Evolutionary conservation across 805 yeast species (phyloP).

Genomic region (Tetrapisispora namnaoensis): DNA sequence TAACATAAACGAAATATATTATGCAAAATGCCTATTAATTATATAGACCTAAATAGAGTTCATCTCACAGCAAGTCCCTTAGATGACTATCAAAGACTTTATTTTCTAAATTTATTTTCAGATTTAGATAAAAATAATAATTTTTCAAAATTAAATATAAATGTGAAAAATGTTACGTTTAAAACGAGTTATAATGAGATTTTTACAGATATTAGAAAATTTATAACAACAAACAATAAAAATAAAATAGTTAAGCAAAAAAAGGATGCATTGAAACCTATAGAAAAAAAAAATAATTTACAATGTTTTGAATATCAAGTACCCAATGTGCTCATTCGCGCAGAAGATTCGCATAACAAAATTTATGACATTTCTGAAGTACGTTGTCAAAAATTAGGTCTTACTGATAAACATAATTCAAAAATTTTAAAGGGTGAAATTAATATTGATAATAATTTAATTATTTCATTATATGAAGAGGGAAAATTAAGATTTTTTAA

Average conservation of each 20-base stretch:
- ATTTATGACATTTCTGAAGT: neutral
- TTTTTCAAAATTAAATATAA: neutral
- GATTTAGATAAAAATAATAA: slow-evolving; percentile 1
- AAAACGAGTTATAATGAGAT: neutral
- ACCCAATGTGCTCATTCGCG: slow-evolving; percentile 13
- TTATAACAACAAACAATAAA: neutral
- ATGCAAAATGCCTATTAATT: neutral
- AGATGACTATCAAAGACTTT: slow-evolving; percentile 28
- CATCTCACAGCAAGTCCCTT: slow-evolving; percentile 16
- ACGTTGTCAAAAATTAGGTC: neutral
- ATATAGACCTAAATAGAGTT: slow-evolving; percentile 11
- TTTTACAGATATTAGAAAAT: slow-evolving; percentile 1
- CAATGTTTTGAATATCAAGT: slow-evolving; percentile 24
- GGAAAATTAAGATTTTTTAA: neutral
- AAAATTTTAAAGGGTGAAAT: neutral
- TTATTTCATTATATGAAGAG: neutral
- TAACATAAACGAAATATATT: neutral
- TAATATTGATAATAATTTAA: neutral
- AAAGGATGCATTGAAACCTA: neutral
- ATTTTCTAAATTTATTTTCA: slow-evolving; percentile 12
- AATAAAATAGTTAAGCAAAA: neutral
- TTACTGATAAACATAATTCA: neutral
- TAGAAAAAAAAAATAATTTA: slow-evolving; percentile 6
- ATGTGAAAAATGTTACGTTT: neutral
- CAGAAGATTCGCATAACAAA: neutral